A percentile compares a stretch with the other conserved stretches of the same genome.
These are phyloP conservation scores for Cercospora nicotianae DNA, from an alignment of 2,329 filamentous ascomycete species.

Conservation along the genomic window DNA sequence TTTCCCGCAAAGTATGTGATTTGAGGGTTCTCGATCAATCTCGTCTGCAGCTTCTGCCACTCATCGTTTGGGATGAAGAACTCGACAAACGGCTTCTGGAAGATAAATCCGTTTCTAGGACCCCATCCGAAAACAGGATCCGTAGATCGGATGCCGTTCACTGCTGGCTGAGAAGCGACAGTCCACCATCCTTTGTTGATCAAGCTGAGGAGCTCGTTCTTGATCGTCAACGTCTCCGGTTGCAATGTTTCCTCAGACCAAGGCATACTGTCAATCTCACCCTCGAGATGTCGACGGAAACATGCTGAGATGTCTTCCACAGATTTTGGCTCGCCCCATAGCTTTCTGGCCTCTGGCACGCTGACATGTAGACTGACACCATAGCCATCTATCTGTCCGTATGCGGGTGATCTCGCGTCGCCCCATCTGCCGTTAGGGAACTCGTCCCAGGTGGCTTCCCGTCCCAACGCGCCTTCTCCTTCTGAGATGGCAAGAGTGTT, in stretches of 20 bases:
- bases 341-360: constrained; percentile 73
- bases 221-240: constrained; percentile 80
- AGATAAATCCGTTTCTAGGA: constrained; percentile 87
- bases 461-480: constrained; percentile 81
- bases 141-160: constrained; percentile 77
- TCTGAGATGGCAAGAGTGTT: constrained; percentile 93
- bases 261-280: constrained; percentile 76
- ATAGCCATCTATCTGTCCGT: constrained; percentile 97
- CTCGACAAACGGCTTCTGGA: constrained; percentile 97
- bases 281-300: constrained; percentile 78
- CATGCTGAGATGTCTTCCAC: constrained; percentile 71
- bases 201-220: constrained; percentile 69
- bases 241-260: constrained; percentile 91
- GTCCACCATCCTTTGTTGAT: constrained; percentile 94
- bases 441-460: constrained; percentile 98
- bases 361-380: constrained; percentile 93
- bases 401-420: constrained; percentile 87
- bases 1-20: constrained; percentile 90
- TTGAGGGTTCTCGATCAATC: constrained; percentile 65
- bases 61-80: constrained; percentile 79
- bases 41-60: constrained; percentile 66
- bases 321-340: constrained; percentile 80
- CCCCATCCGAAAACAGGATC: constrained; percentile 91
- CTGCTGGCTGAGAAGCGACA: constrained; percentile 89
- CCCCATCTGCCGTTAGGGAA: constrained; percentile 96